A percentile compares a stretch with the other conserved stretches of the same genome.
These are phyloP conservation scores for Leptosphaerulina australis DNA, from an alignment of 2,329 filamentous ascomycete species.

Conservation along the genomic window DNA sequence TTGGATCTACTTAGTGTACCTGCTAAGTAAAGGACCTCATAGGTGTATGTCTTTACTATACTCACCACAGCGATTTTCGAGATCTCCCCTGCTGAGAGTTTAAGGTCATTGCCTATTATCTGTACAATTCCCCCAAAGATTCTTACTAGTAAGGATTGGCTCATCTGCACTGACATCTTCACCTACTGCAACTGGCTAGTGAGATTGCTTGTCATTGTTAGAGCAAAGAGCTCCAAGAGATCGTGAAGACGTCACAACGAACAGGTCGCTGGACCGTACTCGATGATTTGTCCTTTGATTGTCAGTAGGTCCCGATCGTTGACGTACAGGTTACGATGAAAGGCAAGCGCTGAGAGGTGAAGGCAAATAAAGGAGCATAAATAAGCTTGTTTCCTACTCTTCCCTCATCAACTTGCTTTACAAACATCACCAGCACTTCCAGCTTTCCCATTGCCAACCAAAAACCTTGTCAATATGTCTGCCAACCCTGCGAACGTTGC, in stretches of 20 bases:
- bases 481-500: slow-evolving; percentile 60
- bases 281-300: neutral
- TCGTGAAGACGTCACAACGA: neutral
- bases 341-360: neutral
- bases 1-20: neutral
- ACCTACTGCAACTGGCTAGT: slow-evolving; percentile 5
- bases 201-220: neutral
- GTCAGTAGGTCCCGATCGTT: slow-evolving; percentile 1
- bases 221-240: neutral
- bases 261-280: neutral
- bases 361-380: neutral
- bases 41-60: neutral
- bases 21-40: slow-evolving; percentile 6
- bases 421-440: neutral
- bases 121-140: neutral
- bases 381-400: neutral
- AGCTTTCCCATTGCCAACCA: neutral
- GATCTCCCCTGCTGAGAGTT: neutral
- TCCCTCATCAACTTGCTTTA: neutral
- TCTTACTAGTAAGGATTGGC: neutral
- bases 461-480: slow-evolving; percentile 47
- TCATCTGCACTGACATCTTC: slow-evolving; percentile 6
- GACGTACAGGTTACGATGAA: neutral
- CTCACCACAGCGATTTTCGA: neutral
- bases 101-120: neutral